Conservation (phyloP, 371 early-diverging fungal species). For the Rhizomucor miehei region DNA sequence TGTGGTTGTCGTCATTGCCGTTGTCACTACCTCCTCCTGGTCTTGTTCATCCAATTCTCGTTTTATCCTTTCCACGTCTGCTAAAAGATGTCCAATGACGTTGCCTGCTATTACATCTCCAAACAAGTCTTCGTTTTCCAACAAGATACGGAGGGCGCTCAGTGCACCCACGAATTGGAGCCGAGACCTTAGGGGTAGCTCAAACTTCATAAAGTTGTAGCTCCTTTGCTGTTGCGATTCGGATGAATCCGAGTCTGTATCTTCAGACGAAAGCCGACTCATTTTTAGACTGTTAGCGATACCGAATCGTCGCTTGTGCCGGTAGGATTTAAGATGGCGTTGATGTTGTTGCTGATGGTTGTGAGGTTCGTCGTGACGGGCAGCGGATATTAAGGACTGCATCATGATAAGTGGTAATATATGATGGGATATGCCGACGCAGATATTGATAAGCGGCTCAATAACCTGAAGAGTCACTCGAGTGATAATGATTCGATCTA, state of each 20-base stretch:
- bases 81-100: slow-evolving; percentile 15
- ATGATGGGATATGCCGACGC: slow-evolving; percentile 21
- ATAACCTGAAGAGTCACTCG: slow-evolving; percentile 32
- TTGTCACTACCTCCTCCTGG: slow-evolving; percentile 15
- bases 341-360: slow-evolving; percentile 1
- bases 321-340: slow-evolving; percentile 2
- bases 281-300: neutral
- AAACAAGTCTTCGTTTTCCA: slow-evolving; percentile 35
- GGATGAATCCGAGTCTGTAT: neutral
- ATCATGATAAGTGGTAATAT: slow-evolving; percentile 34
- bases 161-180: slow-evolving; percentile 29
- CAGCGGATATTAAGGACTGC: slow-evolving; percentile 16
- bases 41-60: too few relatives aligned
- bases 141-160: slow-evolving; percentile 35
- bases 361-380: slow-evolving; percentile 1
- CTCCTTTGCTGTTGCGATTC: slow-evolving; percentile 5
- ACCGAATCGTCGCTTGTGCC: slow-evolving; percentile 1
- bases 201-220: slow-evolving; percentile 18
- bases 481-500: slow-evolving; percentile 28
- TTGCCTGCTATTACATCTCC: slow-evolving; percentile 20
- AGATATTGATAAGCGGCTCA: slow-evolving; percentile 35
- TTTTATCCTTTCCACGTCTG: slow-evolving; percentile 14
- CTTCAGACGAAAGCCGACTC: slow-evolving; percentile 1
- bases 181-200: slow-evolving; percentile 17
- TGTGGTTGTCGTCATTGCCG: neutral